phyloP scores from a whole-genome alignment of 208 protist species.

The Trypanosoma rangeli region DNA sequence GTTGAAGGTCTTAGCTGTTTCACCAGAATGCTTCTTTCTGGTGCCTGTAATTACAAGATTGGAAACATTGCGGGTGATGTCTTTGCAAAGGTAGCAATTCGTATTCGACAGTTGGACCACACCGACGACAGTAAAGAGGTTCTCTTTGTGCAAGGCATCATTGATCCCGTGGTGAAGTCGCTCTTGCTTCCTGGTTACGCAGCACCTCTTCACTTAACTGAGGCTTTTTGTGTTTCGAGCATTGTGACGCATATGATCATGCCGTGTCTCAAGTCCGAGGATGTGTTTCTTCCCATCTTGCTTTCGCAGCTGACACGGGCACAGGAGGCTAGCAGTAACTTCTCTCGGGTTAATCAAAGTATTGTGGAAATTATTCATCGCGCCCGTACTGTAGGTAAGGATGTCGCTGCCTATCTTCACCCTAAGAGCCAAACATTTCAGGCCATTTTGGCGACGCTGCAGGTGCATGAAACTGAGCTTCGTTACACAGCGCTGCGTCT shows the following conservation, averaged over 20 bases:
- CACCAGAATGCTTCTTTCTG: constrained; percentile 46
- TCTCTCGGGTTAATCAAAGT: constrained; percentile 48
- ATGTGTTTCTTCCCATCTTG: constrained; percentile 13
- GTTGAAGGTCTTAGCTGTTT: constrained; percentile 40
- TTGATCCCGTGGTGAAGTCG: constrained; percentile 51
- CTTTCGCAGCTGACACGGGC: constrained; percentile 10
- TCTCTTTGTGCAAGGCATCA: constrained; percentile 41
- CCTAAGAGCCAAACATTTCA: constrained; percentile 34
- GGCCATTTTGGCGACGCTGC: constrained; percentile 44
- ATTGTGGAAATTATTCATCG: constrained; percentile 79
- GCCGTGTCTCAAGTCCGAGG: constrained; percentile 52
- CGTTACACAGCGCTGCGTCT: constrained; percentile 64
- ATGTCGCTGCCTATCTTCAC: constrained; percentile 51
- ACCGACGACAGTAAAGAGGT: constrained; percentile 4
- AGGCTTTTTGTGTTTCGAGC: constrained; percentile 55
- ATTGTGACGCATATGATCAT: constrained; percentile 78
- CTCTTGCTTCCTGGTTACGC: constrained; percentile 54
- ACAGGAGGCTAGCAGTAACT: background rate
- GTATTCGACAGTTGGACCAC: constrained; percentile 13
- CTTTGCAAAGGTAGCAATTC: constrained; percentile 48
- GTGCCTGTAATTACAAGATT: constrained; percentile 82
- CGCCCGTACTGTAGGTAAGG: constrained; percentile 52
- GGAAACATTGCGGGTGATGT: constrained; percentile 78
- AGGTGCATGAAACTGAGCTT: constrained; percentile 60
- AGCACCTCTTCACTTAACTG: constrained; percentile 46